Base-by-base conservation (phyloP, 371 early-diverging fungal species). In the Mortierella sp. region DNA sequence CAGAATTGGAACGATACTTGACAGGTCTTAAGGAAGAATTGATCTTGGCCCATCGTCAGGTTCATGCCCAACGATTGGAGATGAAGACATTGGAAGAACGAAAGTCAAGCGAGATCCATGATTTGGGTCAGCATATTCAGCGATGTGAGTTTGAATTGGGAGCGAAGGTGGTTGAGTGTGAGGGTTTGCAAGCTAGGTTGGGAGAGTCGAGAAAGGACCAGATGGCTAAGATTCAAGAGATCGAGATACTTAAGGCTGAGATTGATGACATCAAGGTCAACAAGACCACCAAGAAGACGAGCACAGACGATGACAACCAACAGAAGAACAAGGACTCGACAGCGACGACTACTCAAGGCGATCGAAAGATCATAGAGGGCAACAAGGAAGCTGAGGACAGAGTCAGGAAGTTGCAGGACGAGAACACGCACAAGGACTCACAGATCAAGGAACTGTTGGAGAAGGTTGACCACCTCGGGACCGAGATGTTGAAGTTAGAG, bases 1-100 rank as follows among this genome's bases (percentile, higher is more conserved):
- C 47, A 0, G 78, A 76, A n/a, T 24, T 76, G 51, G 78, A 76
- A n/a, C 65, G 78, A 15, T 70, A 76, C 50, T 27, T 76, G 50
- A 65, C 62, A 4, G 78, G 78, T 1, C 12, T 76, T 37, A 76
- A 76, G 42, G 78, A 70, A 17, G 78, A 65, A n/a, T 27, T 76
- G 37, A 65, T 76, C 23, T 21, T 69, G 41, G 69, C 63, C 15
- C 43, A 64, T 30, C 70, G 61, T 6, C 69, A 76, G 50, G 24
- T 68, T 26, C 65, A 70, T 54, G 56, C 61, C 8, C 50, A 56
- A 7, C 24, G 41, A n/a, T 27, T 37, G 1, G 62, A 70, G 19
- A 31, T 65, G 57, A 76, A 65, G 62, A 48, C 21, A 6, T 31
- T 26, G 21, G 52, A 58, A 8, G 78, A 76, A 15, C 43, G 30